Conservation (phyloP, 2,329 filamentous ascomycete genomes). For the Fusarium zealandicum region DNA sequence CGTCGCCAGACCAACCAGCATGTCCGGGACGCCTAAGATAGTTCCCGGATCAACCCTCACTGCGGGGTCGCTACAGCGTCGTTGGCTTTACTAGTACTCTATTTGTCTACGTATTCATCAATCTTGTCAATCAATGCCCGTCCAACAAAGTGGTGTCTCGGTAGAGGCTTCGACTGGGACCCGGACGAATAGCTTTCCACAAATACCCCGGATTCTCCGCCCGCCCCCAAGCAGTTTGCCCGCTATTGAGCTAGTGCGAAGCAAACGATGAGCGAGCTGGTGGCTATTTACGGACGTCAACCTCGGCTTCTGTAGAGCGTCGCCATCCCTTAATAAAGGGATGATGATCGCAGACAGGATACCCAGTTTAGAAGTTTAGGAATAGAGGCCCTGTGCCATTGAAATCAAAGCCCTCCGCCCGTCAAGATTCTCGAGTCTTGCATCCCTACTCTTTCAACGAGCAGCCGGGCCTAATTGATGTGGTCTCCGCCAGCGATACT, state of each 20-base stretch:
- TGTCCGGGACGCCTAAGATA: slow-evolving; percentile 16
- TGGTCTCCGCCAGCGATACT: background rate
- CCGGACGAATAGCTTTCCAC: slow-evolving; percentile 14
- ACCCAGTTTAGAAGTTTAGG: background rate
- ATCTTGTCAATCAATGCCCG: background rate
- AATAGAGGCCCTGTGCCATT: background rate
- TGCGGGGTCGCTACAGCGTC: slow-evolving; percentile 32
- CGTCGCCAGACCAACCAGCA: slow-evolving; percentile 29
- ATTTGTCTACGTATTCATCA: too few species aligned
- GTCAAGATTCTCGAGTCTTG: too few species aligned
- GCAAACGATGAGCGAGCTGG: slow-evolving; percentile 18
- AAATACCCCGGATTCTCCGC: slow-evolving; percentile 16
- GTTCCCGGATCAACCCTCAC: slow-evolving; percentile 7
- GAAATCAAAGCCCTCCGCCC: background rate
- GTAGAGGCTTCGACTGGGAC: background rate
- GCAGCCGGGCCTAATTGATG: too few species aligned
- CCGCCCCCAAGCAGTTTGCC: slow-evolving; percentile 7
- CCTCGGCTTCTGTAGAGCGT: slow-evolving; percentile 12
- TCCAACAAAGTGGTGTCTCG: background rate
- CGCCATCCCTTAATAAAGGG: too few species aligned
- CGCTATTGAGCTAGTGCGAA: background rate
- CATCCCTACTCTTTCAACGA: background rate
- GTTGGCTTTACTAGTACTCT: too few species aligned
- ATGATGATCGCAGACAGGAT: slow-evolving; percentile 6
- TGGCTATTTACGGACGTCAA: slow-evolving; percentile 22